Base-by-base conservation (phyloP, 352 stramenopile genomes). In the Phytophthora pisi region DNA sequence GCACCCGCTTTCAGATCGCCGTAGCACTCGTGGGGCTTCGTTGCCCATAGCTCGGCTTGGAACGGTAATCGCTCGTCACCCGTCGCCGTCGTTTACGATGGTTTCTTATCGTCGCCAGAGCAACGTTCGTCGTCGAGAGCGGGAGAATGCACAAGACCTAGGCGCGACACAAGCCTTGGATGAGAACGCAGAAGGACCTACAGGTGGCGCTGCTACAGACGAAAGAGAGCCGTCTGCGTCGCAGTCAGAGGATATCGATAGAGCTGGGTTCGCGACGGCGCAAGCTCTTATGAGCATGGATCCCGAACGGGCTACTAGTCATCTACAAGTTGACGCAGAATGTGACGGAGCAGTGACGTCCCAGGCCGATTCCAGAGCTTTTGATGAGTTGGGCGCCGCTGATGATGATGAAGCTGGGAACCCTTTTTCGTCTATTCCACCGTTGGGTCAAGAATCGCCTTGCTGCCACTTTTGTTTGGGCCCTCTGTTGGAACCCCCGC, bases 71-170 rank as follows among this genome's bases (percentile, higher is more conserved):
- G 59, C 43, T 10, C 65, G 70, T 5, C 73, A 73, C 8, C 16
- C 62, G 10, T 80, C 73, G 15, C 49, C 73, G 0, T 20, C 45
- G 13, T 80, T 80, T 36, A 66, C 61, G 26, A 64, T 80, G 24
- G 45, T 77, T 13, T 80, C 73, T 3, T 80, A 80, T 42, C 65
- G 73, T 9, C 62, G 73, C 6, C 57, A 65, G 9, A 65, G 42
- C n/a, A 30, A 46, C 11, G 15, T 38, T 11, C 26, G 31, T 45
- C 31, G 36, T 3, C 28, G 20, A 40, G 28, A 28, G 26, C 16
- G 31, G 9, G 28, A 23, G 9, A 40, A 13, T 42, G n/a, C 28
- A 23, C 42, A 18, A 49, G 42, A 49, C 15, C 42, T 0, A 49
- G 16, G 18, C 13, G 42, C 11, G 16, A 16, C 10, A 42, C 36